phyloP scores from a whole-genome alignment of 352 stramenopile species.

The Blastocystis hominis region DNA sequence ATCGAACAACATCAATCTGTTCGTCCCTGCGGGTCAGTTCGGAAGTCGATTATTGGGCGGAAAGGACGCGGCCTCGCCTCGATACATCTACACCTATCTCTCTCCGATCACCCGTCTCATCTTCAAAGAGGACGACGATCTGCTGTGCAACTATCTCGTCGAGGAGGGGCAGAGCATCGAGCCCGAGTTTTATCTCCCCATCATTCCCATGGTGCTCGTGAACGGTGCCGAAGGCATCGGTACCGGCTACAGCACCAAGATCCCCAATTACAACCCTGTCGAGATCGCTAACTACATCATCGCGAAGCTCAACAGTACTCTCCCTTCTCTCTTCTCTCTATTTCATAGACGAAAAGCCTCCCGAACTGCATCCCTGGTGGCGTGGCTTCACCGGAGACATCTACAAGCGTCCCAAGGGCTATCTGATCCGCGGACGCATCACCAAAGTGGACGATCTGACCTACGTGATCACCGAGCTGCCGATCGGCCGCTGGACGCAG shows the following conservation, averaged over 20 bases:
- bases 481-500: slow-evolving; percentile 86
- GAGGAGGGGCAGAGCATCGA: slow-evolving; percentile 83
- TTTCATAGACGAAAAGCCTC: slow-evolving; percentile 67
- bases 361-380: slow-evolving; percentile 77
- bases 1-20: slow-evolving; percentile 91
- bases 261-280: slow-evolving; percentile 81
- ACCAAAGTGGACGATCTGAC: slow-evolving; percentile 68
- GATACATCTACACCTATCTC: slow-evolving; percentile 86
- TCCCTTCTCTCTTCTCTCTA: slow-evolving; percentile 36
- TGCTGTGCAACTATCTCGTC: slow-evolving; percentile 77
- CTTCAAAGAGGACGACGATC: slow-evolving; percentile 78
- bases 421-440: slow-evolving; percentile 50
- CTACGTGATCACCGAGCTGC: slow-evolving; percentile 87
- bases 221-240: slow-evolving; percentile 92
- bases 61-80: slow-evolving; percentile 81
- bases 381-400: slow-evolving; percentile 79
- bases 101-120: slow-evolving; percentile 72
- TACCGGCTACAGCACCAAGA: slow-evolving; percentile 82
- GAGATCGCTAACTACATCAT: slow-evolving; percentile 70
- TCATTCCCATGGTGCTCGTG: slow-evolving; percentile 89
- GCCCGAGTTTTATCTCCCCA: slow-evolving; percentile 81
- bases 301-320: slow-evolving; percentile 61
- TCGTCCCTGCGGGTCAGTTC: slow-evolving; percentile 89
- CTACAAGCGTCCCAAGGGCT: slow-evolving; percentile 66
- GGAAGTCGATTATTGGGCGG: slow-evolving; percentile 87